Percentiles rank a stretch among this genome's conserved stretches.
phyloP scores from a whole-genome alignment of 257 asterid genomes.

The Fraxinus pennsylvanica region DNA sequence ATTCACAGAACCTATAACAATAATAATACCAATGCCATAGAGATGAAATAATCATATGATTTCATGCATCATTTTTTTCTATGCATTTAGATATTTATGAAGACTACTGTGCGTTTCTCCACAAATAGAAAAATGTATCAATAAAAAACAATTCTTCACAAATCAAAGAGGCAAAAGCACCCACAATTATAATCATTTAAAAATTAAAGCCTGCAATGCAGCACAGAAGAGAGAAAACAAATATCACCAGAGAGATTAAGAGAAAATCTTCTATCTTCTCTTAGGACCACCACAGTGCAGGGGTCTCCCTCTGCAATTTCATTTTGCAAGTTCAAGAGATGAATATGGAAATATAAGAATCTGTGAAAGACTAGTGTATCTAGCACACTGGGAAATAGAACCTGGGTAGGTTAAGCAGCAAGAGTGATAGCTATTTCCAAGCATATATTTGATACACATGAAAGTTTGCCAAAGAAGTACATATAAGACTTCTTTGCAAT shows the following conservation, averaged over 20 bases:
- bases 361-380: neutral
- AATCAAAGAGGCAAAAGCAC: neutral
- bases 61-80: neutral
- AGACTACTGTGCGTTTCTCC: neutral
- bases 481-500: neutral
- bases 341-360: neutral
- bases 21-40: neutral
- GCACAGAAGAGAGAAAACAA: neutral
- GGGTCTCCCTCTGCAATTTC: neutral
- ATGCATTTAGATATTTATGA: neutral
- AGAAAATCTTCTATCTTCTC: neutral
- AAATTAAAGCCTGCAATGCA: neutral
- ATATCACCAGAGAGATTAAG: neutral
- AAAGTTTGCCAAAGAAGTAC: neutral
- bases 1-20: constrained; percentile 1
- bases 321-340: neutral
- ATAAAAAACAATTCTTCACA: neutral
- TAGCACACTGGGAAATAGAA: neutral
- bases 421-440: neutral
- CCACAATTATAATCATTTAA: neutral
- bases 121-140: neutral
- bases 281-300: neutral
- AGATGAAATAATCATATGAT: neutral
- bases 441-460: neutral
- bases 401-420: neutral